Evolutionary conservation across 805 yeast genomes (phyloP), one percentile per base, ranked within the genome.

Genomic region (Saturnispora bothae): DNA sequence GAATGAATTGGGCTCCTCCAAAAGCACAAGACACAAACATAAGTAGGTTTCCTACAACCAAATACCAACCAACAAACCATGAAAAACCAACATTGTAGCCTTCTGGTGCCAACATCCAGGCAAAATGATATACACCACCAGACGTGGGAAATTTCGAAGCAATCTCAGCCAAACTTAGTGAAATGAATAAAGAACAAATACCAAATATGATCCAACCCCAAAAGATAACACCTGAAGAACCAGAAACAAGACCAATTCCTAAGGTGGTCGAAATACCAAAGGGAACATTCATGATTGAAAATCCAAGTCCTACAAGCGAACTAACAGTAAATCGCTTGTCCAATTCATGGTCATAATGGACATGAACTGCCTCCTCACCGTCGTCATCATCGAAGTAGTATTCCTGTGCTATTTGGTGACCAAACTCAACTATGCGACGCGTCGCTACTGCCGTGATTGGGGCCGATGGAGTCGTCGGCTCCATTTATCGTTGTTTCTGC

Each of bases 281-380:
- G 0, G 88, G 89, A 0, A 84, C 88, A 30, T 84, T 83, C 88
- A 83, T 80, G 23, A 83, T 59, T 1, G 86, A 76, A 53, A 83
- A 81, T 0, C 92, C 89, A 18, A 83, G 60, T 4, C 92, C 94
- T 17, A 83, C 71, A 32, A 83, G 73, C 0, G 88, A 78, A 1
- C 75, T 63, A 9, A 79, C 77, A 0, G 83, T 76, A 40, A 82
- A 65, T 43, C 78, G 76, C 47, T 84, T 66, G 42, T 73, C 75
- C 42, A 83, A 60, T 33, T 77, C 82, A 52, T 79, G 86, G 47
- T 78, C 78, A 53, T 83, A 82, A 39, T 73, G 73, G 63, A 82
- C 79, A 48, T 76, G 81, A 45, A 80, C 86, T 12, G 79, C 74
- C 8, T 69, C 69, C 47, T 76, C 81, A 3, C 59, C 55, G 43